Evolutionary conservation across 2,329 filamentous ascomycete genomes (phyloP).

Genomic region (Graphiopsis chlorocephala): DNA sequence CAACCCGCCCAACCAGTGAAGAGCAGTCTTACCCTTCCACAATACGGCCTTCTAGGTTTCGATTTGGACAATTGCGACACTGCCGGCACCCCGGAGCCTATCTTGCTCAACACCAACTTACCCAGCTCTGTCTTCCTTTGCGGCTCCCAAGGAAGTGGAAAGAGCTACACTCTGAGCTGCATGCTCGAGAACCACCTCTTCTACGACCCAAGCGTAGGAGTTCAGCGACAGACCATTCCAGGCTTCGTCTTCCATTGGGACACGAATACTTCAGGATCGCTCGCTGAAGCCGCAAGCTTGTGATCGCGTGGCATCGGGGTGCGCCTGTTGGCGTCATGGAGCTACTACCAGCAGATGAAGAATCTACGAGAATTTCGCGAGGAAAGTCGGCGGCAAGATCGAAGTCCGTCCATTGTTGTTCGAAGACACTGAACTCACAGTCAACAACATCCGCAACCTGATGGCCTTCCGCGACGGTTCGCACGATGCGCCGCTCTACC

Average conservation of each 20-base stretch:
- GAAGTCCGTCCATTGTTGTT: constrained; percentile 48
- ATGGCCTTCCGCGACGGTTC: constrained; percentile 51
- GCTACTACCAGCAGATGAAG: constrained; percentile 44
- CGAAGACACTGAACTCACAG: constrained; percentile 49
- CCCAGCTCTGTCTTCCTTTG: constrained; percentile 63
- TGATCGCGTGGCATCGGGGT: constrained; percentile 49
- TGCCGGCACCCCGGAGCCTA: constrained; percentile 23
- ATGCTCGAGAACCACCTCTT: constrained; percentile 60
- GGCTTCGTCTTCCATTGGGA: constrained; percentile 61
- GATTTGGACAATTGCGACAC: constrained; percentile 19
- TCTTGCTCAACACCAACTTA: constrained; percentile 53
- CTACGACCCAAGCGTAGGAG: constrained; percentile 40
- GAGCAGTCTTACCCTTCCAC: constrained; percentile 16
- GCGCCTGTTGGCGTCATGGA: constrained; percentile 51
- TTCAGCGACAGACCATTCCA: constrained; percentile 52
- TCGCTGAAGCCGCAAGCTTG: constrained; percentile 59
- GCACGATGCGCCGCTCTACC: constrained; percentile 53
- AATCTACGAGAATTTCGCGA: constrained; percentile 42
- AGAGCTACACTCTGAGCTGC: constrained; percentile 59
- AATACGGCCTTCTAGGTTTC: constrained; percentile 30
- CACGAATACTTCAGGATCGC: constrained; percentile 43
- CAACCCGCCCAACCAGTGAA: background rate
- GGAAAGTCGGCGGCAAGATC: constrained; percentile 40
- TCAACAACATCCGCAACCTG: constrained; percentile 52
- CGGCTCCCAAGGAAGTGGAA: constrained; percentile 61